phyloP scores from a whole-genome alignment of 2,329 filamentous ascomycete species.

The Alternaria burnsii region DNA sequence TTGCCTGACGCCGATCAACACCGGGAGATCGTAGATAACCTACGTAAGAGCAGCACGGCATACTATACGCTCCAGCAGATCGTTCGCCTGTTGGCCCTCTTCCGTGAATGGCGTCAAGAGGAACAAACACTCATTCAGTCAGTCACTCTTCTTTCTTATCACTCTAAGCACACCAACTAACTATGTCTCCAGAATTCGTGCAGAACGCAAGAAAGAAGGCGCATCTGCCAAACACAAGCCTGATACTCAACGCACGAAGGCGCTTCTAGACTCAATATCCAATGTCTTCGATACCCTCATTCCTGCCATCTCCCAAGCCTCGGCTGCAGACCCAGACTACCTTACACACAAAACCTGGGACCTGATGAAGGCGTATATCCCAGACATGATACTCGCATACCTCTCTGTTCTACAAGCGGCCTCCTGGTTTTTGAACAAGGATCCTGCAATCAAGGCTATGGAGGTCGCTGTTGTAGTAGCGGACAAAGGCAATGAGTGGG shows the following conservation, averaged over 20 bases:
- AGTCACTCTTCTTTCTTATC: slow-evolving; percentile 6
- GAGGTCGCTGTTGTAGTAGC: slow-evolving; percentile 81
- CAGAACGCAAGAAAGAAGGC: slow-evolving; percentile 21
- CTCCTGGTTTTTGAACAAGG: slow-evolving; percentile 76
- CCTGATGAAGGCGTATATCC: slow-evolving; percentile 81
- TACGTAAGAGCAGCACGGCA: slow-evolving; percentile 37
- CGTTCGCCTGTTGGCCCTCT: slow-evolving; percentile 53
- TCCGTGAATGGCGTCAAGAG: slow-evolving; percentile 54
- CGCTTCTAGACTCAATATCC: slow-evolving; percentile 52
- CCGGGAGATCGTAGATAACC: slow-evolving; percentile 25
- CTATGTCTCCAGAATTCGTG: slow-evolving; percentile 17
- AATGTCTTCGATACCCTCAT: slow-evolving; percentile 51
- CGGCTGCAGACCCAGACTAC: slow-evolving; percentile 8
- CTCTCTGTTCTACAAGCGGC: slow-evolving; percentile 82
- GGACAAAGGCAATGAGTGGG: slow-evolving; percentile 37
- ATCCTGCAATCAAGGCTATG: slow-evolving; percentile 84
- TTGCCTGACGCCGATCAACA: slow-evolving; percentile 35
- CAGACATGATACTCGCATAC: slow-evolving; percentile 85
- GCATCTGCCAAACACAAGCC: slow-evolving; percentile 21
- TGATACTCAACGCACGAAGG: slow-evolving; percentile 46
- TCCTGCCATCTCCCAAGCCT: slow-evolving; percentile 21
- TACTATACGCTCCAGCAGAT: slow-evolving; percentile 57
- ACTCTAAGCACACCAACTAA: slow-evolving; percentile 10
- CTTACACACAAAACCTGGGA: slow-evolving; percentile 42
- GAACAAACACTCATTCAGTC: slow-evolving; percentile 52